Conservation (phyloP, 768 basidiomycete species). For the Lyophyllum decastes region DNA sequence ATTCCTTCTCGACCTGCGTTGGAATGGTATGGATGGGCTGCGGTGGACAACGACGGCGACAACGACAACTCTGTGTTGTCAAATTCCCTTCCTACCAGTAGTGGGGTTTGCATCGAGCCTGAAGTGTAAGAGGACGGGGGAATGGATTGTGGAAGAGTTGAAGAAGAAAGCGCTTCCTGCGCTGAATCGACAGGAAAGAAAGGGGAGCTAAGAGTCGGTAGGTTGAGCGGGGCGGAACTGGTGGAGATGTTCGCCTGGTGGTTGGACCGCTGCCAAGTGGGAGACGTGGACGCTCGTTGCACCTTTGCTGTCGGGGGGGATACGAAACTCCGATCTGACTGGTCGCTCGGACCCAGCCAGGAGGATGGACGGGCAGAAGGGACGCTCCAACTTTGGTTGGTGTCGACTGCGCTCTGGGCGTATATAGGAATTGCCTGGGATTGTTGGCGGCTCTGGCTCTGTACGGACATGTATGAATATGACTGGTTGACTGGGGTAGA, state of each 20-base stretch:
- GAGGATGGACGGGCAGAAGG: constrained; percentile 9
- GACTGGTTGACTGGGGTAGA: not conserved
- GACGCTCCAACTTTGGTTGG: constrained; percentile 9
- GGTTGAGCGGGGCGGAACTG: constrained; percentile 24
- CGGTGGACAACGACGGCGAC: constrained; percentile 26
- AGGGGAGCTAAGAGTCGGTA: constrained; percentile 59
- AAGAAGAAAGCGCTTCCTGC: constrained; percentile 32
- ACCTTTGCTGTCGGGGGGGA: constrained; percentile 4
- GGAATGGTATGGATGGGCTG: constrained; percentile 24
- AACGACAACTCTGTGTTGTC: constrained; percentile 21
- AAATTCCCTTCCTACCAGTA: constrained; percentile 17
- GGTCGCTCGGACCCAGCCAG: constrained; percentile 14
- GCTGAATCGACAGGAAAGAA: constrained; percentile 49
- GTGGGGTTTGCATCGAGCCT: constrained; percentile 27
- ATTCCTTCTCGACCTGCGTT: constrained; percentile 17
- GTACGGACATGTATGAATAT: constrained; percentile 10
- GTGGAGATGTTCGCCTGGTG: constrained; percentile 19
- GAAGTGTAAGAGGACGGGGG: constrained; percentile 25
- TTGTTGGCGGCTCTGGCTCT: constrained; percentile 9
- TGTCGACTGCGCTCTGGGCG: constrained; percentile 1
- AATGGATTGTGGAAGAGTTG: constrained; percentile 19
- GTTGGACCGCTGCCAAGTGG: constrained; percentile 11
- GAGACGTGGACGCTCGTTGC: constrained; percentile 1
- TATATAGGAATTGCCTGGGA: constrained; percentile 8
- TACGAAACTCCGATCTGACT: constrained; percentile 2